phyloP scores from a whole-genome alignment of 2,329 filamentous ascomycete species.

The Aspergillus bombycis region DNA sequence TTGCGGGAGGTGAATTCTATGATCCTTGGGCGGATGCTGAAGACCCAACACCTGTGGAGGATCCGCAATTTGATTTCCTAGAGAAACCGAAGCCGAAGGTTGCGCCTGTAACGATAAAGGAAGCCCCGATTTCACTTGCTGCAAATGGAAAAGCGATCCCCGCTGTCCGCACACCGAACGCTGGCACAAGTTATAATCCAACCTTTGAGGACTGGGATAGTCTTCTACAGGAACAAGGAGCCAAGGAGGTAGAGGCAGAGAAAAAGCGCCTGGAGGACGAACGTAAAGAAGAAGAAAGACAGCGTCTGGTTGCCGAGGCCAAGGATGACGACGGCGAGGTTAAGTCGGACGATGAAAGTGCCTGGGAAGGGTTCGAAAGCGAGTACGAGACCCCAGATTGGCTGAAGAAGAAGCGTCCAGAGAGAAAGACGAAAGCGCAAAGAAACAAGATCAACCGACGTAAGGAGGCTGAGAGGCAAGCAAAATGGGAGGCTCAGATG shows the following conservation, averaged over 20 bases:
- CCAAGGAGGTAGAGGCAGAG: slow-evolving; percentile 79
- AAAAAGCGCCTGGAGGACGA: slow-evolving; percentile 70
- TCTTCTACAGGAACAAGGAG: slow-evolving; percentile 72
- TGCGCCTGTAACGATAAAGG: slow-evolving; percentile 73
- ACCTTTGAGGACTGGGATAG: slow-evolving; percentile 82
- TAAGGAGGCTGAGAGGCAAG: slow-evolving; percentile 80
- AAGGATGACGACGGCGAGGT: slow-evolving; percentile 74
- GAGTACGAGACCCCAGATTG: slow-evolving; percentile 70
- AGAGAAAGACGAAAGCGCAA: slow-evolving; percentile 83
- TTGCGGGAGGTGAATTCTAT: slow-evolving; percentile 63
- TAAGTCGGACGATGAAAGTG: slow-evolving; percentile 83
- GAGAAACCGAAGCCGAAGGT: slow-evolving; percentile 67
- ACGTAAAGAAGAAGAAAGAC: slow-evolving; percentile 66
- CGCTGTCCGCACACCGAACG: slow-evolving; percentile 76
- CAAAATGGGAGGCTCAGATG: slow-evolving; percentile 74
- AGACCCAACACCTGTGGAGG: slow-evolving; percentile 45
- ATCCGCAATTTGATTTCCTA: slow-evolving; percentile 66
- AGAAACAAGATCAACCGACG: slow-evolving; percentile 85
- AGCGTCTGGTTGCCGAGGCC: slow-evolving; percentile 72
- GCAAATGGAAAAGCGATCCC: slow-evolving; percentile 78
- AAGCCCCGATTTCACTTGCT: slow-evolving; percentile 78
- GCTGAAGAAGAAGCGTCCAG: slow-evolving; percentile 72
- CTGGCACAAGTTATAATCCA: slow-evolving; percentile 91
- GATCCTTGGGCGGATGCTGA: slow-evolving; percentile 75
- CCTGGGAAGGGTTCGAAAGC: slow-evolving; percentile 88